Percentiles rank a stretch among this genome's conserved stretches.
These are phyloP conservation scores for Sporothrix globosa DNA, from an alignment of 2,329 filamentous ascomycete genomes.

Conservation along the genomic window DNA sequence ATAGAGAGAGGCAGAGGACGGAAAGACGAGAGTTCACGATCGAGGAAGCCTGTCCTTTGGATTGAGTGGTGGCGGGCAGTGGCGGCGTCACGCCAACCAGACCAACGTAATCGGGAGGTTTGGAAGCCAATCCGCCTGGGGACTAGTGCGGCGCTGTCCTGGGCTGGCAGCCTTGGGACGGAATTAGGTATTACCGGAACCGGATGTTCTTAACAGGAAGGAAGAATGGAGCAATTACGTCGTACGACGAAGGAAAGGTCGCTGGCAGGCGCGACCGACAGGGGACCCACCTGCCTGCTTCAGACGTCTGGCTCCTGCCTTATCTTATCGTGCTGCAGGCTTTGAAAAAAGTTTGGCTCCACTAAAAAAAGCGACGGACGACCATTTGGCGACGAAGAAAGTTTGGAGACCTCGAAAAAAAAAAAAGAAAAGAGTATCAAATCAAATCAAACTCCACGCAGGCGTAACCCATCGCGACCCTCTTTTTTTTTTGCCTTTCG, in stretches of 20 bases:
- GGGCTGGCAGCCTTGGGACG: slow-evolving; percentile 28
- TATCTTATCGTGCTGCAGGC: slow-evolving; percentile 29
- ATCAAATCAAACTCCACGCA: slow-evolving; percentile 10
- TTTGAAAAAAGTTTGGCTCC: slow-evolving; percentile 27
- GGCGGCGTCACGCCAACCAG: slow-evolving; percentile 29
- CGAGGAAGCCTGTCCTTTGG: slow-evolving; percentile 25
- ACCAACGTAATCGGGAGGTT: slow-evolving; percentile 36
- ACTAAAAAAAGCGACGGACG: slow-evolving; percentile 29
- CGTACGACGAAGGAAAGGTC: not conserved
- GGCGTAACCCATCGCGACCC: not conserved
- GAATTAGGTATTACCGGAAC: slow-evolving; percentile 30
- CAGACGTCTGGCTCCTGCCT: not conserved
- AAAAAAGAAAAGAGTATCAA: slow-evolving; percentile 12
- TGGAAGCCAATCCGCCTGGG: slow-evolving; percentile 32
- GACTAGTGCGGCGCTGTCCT: slow-evolving; percentile 24
- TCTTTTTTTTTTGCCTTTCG: not conserved
- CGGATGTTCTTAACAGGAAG: not conserved
- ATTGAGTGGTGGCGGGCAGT: slow-evolving; percentile 29
- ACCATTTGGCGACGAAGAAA: slow-evolving; percentile 16
- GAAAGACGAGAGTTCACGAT: slow-evolving; percentile 28
- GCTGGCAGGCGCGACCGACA: not conserved
- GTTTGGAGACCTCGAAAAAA: slow-evolving; percentile 11
- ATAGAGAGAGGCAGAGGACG: not conserved
- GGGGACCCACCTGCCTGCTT: slow-evolving; percentile 5
- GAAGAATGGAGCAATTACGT: not conserved